These are phyloP conservation scores for Lojkania enalia DNA, from an alignment of 2,329 filamentous ascomycete species.

Conservation along the genomic window DNA sequence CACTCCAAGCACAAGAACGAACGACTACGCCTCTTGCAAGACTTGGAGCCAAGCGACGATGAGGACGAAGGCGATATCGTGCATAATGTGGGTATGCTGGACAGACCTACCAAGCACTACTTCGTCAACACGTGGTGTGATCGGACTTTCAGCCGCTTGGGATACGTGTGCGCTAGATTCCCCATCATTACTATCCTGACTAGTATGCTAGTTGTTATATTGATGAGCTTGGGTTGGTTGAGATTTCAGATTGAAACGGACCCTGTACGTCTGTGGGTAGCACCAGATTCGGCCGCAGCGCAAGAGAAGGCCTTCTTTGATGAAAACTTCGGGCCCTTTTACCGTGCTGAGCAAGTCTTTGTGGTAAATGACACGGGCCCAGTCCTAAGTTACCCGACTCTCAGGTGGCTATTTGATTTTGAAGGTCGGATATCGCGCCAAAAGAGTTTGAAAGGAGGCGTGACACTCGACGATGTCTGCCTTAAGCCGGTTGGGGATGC, in stretches of 20 bases:
- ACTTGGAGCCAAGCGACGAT: conserved; percentile 81
- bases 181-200: conserved; percentile 79
- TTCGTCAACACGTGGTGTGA: conserved; percentile 83
- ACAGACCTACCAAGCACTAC: conserved; percentile 79
- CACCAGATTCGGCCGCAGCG: conserved; percentile 85
- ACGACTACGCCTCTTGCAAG: conserved; percentile 82
- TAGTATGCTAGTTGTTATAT: conserved; percentile 72
- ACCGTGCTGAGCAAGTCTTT: conserved; percentile 90
- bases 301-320: conserved; percentile 96
- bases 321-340: conserved; percentile 90
- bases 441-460: conserved; percentile 68
- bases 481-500: conserved; percentile 89
- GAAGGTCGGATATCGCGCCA: conserved; percentile 76
- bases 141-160: conserved; percentile 76
- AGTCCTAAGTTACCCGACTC: conserved; percentile 84
- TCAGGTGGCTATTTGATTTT: conserved; percentile 92
- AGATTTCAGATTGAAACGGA: conserved; percentile 88
- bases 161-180: conserved; percentile 78
- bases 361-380: conserved; percentile 85
- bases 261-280: conserved; percentile 94
- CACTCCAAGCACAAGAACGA: conserved; percentile 77
- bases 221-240: conserved; percentile 86
- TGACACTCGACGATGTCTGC: conserved; percentile 81
- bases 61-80: conserved; percentile 90
- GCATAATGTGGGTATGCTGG: conserved; percentile 73